These are phyloP conservation scores for Stachybotrys chartarum DNA, from an alignment of 2,329 filamentous ascomycete species.

Conservation along the genomic window DNA sequence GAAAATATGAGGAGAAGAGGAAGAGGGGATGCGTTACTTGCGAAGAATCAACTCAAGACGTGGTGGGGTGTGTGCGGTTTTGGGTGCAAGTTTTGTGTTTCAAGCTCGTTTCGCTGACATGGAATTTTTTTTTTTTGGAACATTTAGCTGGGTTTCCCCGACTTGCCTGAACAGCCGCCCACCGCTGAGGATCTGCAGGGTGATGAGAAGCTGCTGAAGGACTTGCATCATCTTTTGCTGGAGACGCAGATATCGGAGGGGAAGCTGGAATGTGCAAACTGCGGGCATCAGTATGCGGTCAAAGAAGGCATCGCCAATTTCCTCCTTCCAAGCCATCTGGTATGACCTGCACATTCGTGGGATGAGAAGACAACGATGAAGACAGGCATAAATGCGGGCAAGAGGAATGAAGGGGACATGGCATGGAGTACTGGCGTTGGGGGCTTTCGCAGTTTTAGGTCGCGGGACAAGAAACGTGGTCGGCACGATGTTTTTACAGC, in stretches of 20 bases:
- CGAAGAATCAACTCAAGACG: neutral
- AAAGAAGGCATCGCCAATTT: conserved; percentile 98
- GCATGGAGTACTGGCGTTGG: neutral
- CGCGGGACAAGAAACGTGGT: neutral
- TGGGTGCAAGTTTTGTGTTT: conserved; percentile 1
- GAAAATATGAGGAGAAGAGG: too few relatives aligned
- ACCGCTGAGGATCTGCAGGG: conserved; percentile 53
- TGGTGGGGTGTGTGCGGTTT: neutral
- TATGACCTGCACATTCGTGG: conserved; percentile 28
- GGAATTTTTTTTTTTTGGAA: neutral
- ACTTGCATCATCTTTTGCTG: conserved; percentile 74
- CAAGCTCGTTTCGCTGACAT: conserved; percentile 3
- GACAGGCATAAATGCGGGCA: too few relatives aligned
- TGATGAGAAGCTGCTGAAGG: conserved; percentile 64
- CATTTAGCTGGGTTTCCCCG: conserved; percentile 67
- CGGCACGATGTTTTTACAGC: neutral
- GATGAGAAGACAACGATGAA: neutral
- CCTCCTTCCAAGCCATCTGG: conserved; percentile 84
- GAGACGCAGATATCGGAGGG: conserved; percentile 89
- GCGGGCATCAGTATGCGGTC: conserved; percentile 87
- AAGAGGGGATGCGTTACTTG: too few relatives aligned
- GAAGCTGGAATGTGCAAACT: conserved; percentile 83
- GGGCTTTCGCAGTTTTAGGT: neutral
- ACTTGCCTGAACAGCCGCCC: conserved; percentile 59
- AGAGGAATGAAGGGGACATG: too few relatives aligned